Evolutionary conservation across 768 basidiomycete genomes (phyloP), one percentile per base, ranked within the genome.

Genomic region (Phlebiopsis flavidoalba): DNA sequence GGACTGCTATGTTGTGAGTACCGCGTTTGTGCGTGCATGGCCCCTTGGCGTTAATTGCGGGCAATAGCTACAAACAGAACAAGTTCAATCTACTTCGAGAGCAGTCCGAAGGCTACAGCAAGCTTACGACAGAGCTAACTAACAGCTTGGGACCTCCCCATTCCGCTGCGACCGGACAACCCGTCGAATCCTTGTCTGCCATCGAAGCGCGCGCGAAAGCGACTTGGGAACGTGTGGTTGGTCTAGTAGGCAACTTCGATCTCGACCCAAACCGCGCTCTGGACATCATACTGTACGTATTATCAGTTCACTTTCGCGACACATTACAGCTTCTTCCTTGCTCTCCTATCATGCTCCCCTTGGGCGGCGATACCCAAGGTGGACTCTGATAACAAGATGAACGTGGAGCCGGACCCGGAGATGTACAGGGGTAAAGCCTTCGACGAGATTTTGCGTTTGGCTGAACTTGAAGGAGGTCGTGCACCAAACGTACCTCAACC

Each of bases 41-140:
- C 40, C 33, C 49, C 0, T 5, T 35, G 5, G 15, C 51, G 40
- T 56, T 60, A 55, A 43, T 60, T 22, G 48, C 62, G 24, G 24
- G 17, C 57, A 24, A n/a, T 69, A 95, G 93, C 71, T 96, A 95
- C 78, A 95, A 94, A 73, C 96, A 99, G 73, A 94, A 94, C 76
- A 99, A 98, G 74, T 96, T 95, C 79, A 99, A 98, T 70, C 83
- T 99, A 43, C 83, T 98, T 15, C 89, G 97, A 40, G 97, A 99
- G 76, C 93, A 97, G 67, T 95, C 95, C 0, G 96, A 98, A 76
- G 97, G 97, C 8, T 99, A 94, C 76, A 93, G 93, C 71, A 95
- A 95, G 73, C 84, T 98, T 35, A 84, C 88, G 26, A 84, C 89
- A 10, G 93, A 98, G 68, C 77, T 99, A 43, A 85, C 86, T 11